Conservation (phyloP, 2,329 filamentous ascomycete species). For the Aureobasidium leucospermi region DNA sequence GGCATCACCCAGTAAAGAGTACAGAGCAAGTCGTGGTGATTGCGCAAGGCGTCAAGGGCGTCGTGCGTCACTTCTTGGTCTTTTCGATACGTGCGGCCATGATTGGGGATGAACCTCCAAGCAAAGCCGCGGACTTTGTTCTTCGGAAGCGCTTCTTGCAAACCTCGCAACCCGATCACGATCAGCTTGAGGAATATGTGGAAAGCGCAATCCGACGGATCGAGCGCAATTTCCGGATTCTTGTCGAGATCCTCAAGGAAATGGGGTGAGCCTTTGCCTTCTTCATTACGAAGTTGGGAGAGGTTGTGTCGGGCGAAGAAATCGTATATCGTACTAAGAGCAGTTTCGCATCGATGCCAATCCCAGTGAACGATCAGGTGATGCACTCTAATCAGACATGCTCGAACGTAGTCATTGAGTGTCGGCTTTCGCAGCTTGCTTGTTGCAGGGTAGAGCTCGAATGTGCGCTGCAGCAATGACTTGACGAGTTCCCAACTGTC, state of each 20-base stretch:
- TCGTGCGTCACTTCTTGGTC: constrained; percentile 46
- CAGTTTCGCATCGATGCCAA: constrained; percentile 49
- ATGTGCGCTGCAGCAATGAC: constrained; percentile 38
- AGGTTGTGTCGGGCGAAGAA: constrained; percentile 51
- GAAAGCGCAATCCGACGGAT: constrained; percentile 47
- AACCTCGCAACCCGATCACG: constrained; percentile 41
- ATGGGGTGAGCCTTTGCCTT: constrained; percentile 42
- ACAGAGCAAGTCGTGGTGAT: constrained; percentile 55
- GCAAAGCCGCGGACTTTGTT: constrained; percentile 51
- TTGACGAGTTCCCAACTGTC: constrained; percentile 47
- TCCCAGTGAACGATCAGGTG: constrained; percentile 48
- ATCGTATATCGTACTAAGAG: constrained; percentile 49
- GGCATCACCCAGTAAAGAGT: constrained; percentile 54
- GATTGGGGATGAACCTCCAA: constrained; percentile 53
- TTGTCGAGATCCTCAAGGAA: constrained; percentile 47
- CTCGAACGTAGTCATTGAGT: constrained; percentile 50
- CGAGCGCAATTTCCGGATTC: constrained; percentile 37
- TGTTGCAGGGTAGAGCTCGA: constrained; percentile 41
- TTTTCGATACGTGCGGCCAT: constrained; percentile 53
- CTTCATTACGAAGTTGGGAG: constrained; percentile 46
- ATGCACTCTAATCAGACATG: constrained; percentile 46
- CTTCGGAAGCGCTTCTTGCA: constrained; percentile 40
- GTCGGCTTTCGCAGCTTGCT: constrained; percentile 33
- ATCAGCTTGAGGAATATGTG: constrained; percentile 54
- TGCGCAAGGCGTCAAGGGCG: constrained; percentile 51